phyloP scores from a whole-genome alignment of 1,284 basidiomycete genomes.

The Leccinum subspadiceum region DNA sequence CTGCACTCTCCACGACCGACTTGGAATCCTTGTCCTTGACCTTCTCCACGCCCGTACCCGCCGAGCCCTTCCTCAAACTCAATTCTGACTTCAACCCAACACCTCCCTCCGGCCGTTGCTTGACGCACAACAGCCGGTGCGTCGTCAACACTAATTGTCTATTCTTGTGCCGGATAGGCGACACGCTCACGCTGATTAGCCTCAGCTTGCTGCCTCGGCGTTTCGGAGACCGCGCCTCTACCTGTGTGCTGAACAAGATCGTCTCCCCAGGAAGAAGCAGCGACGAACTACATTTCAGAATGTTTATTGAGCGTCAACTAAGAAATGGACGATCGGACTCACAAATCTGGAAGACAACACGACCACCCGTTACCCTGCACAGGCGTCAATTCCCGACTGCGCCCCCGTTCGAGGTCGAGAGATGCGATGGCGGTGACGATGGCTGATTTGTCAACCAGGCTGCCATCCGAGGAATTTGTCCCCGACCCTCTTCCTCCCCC shows the following conservation, averaged over 20 bases:
- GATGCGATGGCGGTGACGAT: conserved; percentile 31
- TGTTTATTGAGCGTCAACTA: neutral
- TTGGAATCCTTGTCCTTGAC: conserved; percentile 39
- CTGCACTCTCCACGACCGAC: conserved; percentile 46
- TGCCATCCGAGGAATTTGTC: conserved; percentile 52
- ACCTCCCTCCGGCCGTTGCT: conserved; percentile 39
- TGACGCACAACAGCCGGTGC: conserved; percentile 55
- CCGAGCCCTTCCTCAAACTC: conserved; percentile 34
- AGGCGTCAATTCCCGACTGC: conserved; percentile 54
- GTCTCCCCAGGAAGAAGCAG: conserved; percentile 45
- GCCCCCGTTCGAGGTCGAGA: conserved; percentile 38
- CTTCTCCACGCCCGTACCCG: conserved; percentile 42
- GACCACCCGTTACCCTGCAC: conserved; percentile 48
- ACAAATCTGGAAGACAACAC: conserved; percentile 43
- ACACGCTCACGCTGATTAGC: conserved; percentile 45
- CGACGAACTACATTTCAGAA: conserved; percentile 34
- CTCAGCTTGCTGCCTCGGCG: conserved; percentile 60
- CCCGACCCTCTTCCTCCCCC: conserved; percentile 5
- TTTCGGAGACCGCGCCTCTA: conserved; percentile 53
- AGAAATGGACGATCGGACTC: conserved; percentile 10
- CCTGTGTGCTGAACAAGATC: conserved; percentile 49
- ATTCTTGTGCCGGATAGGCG: conserved; percentile 48
- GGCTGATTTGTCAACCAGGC: conserved; percentile 41
- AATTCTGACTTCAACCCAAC: conserved; percentile 51
- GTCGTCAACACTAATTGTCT: conserved; percentile 61